phyloP scores from a whole-genome alignment of 1,284 basidiomycete genomes.

The Termitomyces sp. region DNA sequence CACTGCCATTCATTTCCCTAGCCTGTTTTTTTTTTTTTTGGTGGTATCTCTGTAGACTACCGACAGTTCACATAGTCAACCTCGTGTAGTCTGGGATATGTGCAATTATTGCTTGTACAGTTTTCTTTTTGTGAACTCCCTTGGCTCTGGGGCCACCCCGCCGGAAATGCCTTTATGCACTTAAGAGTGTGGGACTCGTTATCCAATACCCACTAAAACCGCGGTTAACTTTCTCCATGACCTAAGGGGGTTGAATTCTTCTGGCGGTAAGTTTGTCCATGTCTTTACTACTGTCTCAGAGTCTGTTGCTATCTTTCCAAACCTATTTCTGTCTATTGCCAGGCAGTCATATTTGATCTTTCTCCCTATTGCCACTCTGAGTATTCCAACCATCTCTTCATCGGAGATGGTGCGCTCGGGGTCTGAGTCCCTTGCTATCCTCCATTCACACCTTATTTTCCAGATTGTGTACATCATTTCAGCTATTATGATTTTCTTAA shows the following conservation, averaged over 20 bases:
- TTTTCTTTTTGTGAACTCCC: neutral
- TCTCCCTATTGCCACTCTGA: neutral
- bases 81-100: neutral
- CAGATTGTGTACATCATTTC: neutral
- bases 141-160: neutral
- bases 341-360: neutral
- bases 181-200: neutral
- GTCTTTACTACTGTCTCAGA: neutral
- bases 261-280: neutral
- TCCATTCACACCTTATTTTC: neutral
- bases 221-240: neutral
- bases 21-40: neutral
- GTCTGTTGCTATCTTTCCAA: neutral
- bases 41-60: neutral
- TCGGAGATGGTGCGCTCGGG: neutral
- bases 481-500: neutral
- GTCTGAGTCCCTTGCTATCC: neutral
- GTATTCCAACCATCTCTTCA: neutral
- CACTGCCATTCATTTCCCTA: too few relatives aligned
- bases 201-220: neutral
- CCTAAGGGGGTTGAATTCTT: neutral
- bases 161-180: neutral
- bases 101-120: neutral
- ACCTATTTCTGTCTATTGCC: neutral
- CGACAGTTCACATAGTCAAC: neutral